These are phyloP conservation scores for Naegleria fowleri DNA, from an alignment of 208 protist species.

Conservation along the genomic window DNA sequence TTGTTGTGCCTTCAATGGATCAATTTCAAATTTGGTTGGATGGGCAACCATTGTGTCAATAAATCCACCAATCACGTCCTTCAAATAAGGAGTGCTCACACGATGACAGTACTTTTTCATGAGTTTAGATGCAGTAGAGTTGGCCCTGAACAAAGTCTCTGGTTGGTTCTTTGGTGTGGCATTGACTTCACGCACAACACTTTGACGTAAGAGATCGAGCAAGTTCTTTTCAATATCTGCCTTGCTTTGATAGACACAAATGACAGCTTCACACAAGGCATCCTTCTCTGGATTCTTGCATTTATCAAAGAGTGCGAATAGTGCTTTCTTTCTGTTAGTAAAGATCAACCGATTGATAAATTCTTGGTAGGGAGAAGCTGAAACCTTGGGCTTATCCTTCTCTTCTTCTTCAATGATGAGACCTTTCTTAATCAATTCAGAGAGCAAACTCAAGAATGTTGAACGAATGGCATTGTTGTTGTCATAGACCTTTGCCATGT, in stretches of 20 bases:
- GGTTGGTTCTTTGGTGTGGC: background rate
- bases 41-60: slow-evolving; percentile 37
- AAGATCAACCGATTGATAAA: background rate
- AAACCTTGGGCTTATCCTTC: background rate
- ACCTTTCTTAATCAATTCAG: background rate
- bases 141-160: slow-evolving; percentile 45
- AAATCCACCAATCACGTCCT: slow-evolving; percentile 31
- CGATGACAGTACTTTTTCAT: slow-evolving; percentile 47
- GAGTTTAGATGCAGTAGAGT: slow-evolving; percentile 45
- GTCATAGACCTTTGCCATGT: background rate
- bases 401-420: background rate
- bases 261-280: background rate
- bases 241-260: background rate
- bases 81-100: slow-evolving; percentile 38
- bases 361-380: background rate
- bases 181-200: background rate
- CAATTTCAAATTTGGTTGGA: slow-evolving; percentile 31
- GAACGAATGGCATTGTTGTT: background rate
- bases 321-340: background rate
- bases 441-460: background rate
- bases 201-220: background rate
- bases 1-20: slow-evolving; percentile 32
- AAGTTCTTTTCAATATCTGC: background rate
- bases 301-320: background rate
- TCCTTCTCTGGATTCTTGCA: slow-evolving; percentile 15